Evolutionary conservation across 345 rosid species (phyloP), one percentile per base, ranked within the genome.

Genomic region (Iberis pinnata): DNA sequence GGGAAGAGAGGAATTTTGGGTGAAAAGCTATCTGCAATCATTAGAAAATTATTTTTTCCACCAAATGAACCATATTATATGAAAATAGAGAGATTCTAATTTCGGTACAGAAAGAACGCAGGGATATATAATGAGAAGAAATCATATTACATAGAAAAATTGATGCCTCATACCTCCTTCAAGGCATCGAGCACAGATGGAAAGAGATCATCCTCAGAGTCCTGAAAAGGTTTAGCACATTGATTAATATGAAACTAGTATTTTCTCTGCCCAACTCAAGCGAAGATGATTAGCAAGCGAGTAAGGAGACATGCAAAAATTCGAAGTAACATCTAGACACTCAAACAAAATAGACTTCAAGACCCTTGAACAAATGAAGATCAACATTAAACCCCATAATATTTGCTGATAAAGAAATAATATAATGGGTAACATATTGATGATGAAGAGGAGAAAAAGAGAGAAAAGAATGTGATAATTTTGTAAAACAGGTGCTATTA

Each of bases 1-100:
- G 78, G 60, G 97, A 83, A 60, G 95, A 74, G 61, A 93, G 95
- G 71, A 93, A 93, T 57, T 82, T 80, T 26, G 95, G 99, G 65
- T 86, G 82, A 70, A 93, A 93, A 57, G 99, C 95, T 41, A 93
- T 93, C 97, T 92, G 84, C 54, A 60, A 37, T 54, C 25, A 66
- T 51, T 3, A 40, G 26, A 17, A 31, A 59, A 37, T 45, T 45
- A 18, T 18, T 43, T 43, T 31, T 12, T 19, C 31, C 31, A 2
- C 17, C 41, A 26, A 31, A 67, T 41, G 5, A 51, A 38, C 29
- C 19, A 58, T 24, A 27, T 24, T 25, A 16, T 14, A 42, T 25
- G 35, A 33, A 33, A 33, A 41, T 49, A 56, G 8, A 33, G n/a
- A 35, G 31, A 37, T 19, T 51, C 25, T 22, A 16, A 16, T 9